Conservation (phyloP, 306 rosid genomes). For the Citrullus mucosospermus region DNA sequence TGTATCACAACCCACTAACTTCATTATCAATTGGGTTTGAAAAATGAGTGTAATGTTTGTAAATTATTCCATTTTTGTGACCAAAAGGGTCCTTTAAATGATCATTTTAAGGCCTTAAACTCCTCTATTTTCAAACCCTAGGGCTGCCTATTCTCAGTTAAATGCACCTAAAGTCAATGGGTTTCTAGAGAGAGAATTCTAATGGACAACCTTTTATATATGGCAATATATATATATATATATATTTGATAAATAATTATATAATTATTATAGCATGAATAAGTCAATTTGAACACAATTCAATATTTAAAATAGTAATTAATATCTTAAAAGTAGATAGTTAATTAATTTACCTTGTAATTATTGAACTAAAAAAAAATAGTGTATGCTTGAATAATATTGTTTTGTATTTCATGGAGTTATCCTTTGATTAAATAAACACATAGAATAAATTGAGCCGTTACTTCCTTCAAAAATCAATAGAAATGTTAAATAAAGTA, state of each 20-base stretch:
- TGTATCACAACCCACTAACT: background rate
- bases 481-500: background rate
- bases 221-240: background rate
- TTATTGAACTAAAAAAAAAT: no score
- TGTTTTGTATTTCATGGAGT: no score
- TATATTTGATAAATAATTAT: background rate
- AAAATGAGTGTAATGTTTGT: background rate
- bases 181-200: background rate
- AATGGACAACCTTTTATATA: background rate
- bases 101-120: background rate
- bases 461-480: background rate
- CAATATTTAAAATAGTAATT: no score
- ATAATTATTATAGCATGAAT: background rate
- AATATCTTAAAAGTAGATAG: no score
- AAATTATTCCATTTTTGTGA: background rate
- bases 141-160: background rate
- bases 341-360: no score
- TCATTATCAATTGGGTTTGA: background rate
- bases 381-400: no score
- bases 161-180: constrained; percentile 1
- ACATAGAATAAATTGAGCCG: background rate
- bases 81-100: background rate
- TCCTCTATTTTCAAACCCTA: background rate
- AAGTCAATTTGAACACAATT: no score
- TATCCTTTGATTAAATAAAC: no score